Base-by-base conservation (phyloP, 1,284 basidiomycete genomes). In the Grifola frondosa region DNA sequence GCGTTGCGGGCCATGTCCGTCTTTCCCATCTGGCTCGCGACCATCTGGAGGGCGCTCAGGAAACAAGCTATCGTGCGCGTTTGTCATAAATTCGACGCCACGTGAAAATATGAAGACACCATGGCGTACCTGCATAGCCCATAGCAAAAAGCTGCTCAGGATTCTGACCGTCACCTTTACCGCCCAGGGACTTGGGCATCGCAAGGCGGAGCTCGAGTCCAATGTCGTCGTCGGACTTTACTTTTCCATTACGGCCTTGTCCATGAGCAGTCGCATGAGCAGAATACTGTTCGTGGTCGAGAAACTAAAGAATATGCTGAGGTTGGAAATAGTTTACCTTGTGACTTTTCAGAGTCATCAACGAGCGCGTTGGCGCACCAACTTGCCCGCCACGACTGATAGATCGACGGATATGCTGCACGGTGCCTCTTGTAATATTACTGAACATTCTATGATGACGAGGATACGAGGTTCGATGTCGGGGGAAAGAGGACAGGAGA, bases 41-140 rank as follows among this genome's bases (percentile, higher is more conserved):
- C 67, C 36, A 77, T 59, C 57, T 87, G 83, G 40, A 87, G 62
- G 1, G 84, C 84, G 13, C 81, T 79, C 5, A 87, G 69, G 60
- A 87, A 77, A 56, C 84, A 88, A 1, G 81, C 84, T 85, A 37
- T 1, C 22, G 33, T 10, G 23, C 23, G 31, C 17, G 24, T 11
- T 10, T 17, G 33, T 17, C 21, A 23, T 11, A 26, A 8, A 28
- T 22, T 17, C 11, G 12, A 17, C 34, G 22, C 24, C 11, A 4
- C 1, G 10, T 8, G 24, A 8, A 10, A 11, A 15, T 19, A 19
- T n/a, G 16, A 7, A 10, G 15, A 25, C 11, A 23, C 31, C 2
- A 21, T 28, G 21, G 22, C 60, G 29, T 47, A 68, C 66, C 57
- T 31, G 67, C 60, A 39, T 70, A 71, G 6, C 67, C 67, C 60